Base-by-base conservation (phyloP, 2,329 filamentous ascomycete species). In the Hypoxylon sp. region DNA sequence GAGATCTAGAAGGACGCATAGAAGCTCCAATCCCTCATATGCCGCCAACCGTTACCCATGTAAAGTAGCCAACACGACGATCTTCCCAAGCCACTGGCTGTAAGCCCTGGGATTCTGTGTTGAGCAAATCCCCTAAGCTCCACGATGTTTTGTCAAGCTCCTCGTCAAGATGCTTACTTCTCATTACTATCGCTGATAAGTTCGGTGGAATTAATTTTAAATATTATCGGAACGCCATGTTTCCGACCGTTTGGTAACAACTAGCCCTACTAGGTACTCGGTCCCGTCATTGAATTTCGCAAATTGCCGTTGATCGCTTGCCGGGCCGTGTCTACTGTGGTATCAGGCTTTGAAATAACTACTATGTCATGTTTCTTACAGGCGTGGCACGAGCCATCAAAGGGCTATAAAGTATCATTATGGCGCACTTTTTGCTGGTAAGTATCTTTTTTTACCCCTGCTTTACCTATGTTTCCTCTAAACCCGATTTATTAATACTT, bases 1-100 rank as follows among this genome's bases (percentile, higher is more conserved):
- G 41, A 60, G 60, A 68, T 72, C 69, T 72, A 70, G 70, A 72
- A 72, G 57, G 60, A 72, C 46, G 68, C 69, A 70, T 72, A 43
- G 70, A 72, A 72, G 63, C 52, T 65, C 50, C 23, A 57, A 60
- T 51, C 38, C 63, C 56, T 52, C 53, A 52, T 53, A 38, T 59
- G 58, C 63, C 46, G 60, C 56, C 49, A 50, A 56, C 69, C 64
- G 60, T 59, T 63, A 36, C 50, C 67, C 50, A 60, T 55, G 62
- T n/a, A 49, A 14, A 48, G 21, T 5, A 28, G 17, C 50, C 52
- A 62, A 58, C 58, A 63, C 63, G 49, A 63, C 19, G 69, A 63
- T 65, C 63, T 58, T 63, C 49, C 25, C 58, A 68, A 64, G 67
- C 60, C 65, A 68, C 57, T 10, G 14, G 14, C n/a, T 43, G 11